Percentiles rank a stretch among this genome's conserved stretches.
Conservation (phyloP, 2,329 filamentous ascomycete genomes). For the Aspergillus eucalypticola region DNA sequence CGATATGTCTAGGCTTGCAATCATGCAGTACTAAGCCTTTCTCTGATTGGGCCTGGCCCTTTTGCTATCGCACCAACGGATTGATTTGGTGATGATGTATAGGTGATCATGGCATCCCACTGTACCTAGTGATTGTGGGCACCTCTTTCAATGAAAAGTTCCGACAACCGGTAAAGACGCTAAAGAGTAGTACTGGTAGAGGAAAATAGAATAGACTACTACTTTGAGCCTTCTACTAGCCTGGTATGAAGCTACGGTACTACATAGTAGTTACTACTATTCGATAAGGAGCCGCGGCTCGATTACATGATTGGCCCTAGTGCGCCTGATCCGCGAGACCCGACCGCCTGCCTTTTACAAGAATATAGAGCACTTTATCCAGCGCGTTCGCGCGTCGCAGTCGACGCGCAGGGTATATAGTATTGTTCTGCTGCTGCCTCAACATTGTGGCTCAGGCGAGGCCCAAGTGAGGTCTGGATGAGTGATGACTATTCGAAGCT, state of each 20-base stretch:
- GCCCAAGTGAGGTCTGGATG: neutral
- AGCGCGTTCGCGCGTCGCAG: neutral
- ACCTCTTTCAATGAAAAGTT: too few species aligned
- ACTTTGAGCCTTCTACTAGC: too few species aligned
- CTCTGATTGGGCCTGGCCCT: too few species aligned
- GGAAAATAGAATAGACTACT: neutral
- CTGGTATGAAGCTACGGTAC: too few species aligned
- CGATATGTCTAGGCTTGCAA: too few species aligned
- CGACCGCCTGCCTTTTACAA: constrained; percentile 10
- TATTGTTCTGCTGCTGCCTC: neutral
- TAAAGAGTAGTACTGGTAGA: neutral
- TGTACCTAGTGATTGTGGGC: too few species aligned
- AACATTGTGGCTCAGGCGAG: neutral
- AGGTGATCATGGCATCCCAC: too few species aligned
- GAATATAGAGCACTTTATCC: constrained; percentile 1
- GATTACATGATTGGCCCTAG: neutral
- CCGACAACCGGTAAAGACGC: too few species aligned
- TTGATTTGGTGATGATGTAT: too few species aligned
- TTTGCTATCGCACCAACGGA: too few species aligned
- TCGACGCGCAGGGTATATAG: neutral
- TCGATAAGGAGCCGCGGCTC: neutral
- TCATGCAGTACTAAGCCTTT: too few species aligned
- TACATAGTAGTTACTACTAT: too few species aligned
- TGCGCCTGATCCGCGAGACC: neutral
- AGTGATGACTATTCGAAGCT: neutral